Percentiles rank a stretch among this genome's conserved stretches.
These are phyloP conservation scores for Pulveroboletus sp. DNA, from an alignment of 768 basidiomycete genomes.

Conservation along the genomic window DNA sequence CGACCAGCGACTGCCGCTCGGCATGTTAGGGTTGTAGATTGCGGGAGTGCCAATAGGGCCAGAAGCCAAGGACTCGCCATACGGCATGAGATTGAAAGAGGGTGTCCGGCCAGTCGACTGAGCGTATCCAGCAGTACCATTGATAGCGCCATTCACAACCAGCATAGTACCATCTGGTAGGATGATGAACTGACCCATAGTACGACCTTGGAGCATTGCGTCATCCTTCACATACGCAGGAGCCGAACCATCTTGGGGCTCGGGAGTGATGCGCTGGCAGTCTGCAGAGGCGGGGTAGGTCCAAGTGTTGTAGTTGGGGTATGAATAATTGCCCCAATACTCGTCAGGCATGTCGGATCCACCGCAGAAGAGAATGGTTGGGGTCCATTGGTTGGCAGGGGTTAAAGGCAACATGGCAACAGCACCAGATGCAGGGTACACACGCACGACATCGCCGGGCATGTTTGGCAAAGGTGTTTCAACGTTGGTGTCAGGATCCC, in stretches of 20 bases:
- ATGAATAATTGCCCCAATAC: conserved; percentile 75
- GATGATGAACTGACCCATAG: conserved; percentile 91
- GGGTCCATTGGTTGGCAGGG: conserved; percentile 81
- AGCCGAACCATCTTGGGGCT: conserved; percentile 63
- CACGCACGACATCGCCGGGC: conserved; percentile 68
- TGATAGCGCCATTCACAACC: conserved; percentile 74
- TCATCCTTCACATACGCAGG: conserved; percentile 69
- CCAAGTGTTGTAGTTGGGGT: conserved; percentile 71
- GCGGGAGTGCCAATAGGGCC: conserved; percentile 75
- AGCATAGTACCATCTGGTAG: conserved; percentile 74
- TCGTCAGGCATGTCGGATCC: conserved; percentile 74
- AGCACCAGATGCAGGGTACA: conserved; percentile 91
- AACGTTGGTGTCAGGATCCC: conserved; percentile 49
- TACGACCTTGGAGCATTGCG: conserved; percentile 65
- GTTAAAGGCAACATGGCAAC: conserved; percentile 89
- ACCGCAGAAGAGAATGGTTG: conserved; percentile 87
- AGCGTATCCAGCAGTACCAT: conserved; percentile 89
- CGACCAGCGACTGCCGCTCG: conserved; percentile 72
- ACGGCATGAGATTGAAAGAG: conserved; percentile 55
- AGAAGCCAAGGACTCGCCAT: conserved; percentile 68
- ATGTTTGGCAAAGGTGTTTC: conserved; percentile 66
- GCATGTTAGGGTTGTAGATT: conserved; percentile 75
- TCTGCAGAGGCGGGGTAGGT: conserved; percentile 62
- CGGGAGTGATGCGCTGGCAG: conserved; percentile 84
- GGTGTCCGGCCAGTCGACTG: conserved; percentile 44